A percentile compares a stretch with the other conserved stretches of the same genome.
Evolutionary conservation across 345 rosid species (phyloP).

Genomic region (Aquilaria malaccensis): DNA sequence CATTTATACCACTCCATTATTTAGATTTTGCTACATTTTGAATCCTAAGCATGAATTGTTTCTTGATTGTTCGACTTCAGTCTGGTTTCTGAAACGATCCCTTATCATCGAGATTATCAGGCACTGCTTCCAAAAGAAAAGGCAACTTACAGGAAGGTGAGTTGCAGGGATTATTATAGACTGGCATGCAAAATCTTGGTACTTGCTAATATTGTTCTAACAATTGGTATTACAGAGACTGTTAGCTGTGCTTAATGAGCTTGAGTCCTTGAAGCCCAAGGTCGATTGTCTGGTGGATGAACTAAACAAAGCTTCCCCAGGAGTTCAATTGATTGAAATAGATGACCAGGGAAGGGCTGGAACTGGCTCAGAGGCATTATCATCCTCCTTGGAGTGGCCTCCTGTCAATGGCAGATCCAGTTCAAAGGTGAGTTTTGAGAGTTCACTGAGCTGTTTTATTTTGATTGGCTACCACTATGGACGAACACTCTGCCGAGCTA

Average conservation of each 20-base stretch:
- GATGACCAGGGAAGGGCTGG: conserved; percentile 25
- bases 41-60: conserved; percentile 7
- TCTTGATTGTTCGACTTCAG: conserved; percentile 27
- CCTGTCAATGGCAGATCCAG: conserved; percentile 26
- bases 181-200: background rate
- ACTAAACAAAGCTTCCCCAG: conserved; percentile 32
- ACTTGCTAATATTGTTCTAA: conserved; percentile 8
- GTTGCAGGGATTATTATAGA: conserved; percentile 11
- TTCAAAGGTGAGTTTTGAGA: conserved; percentile 27
- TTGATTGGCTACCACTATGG: too few species aligned
- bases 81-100: conserved; percentile 94
- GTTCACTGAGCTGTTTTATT: conserved; percentile 20
- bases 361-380: conserved; percentile 27
- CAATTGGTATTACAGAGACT: conserved; percentile 43
- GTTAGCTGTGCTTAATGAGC: conserved; percentile 61
- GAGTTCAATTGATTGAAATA: conserved; percentile 23
- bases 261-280: conserved; percentile 76
- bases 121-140: conserved; percentile 48
- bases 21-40: background rate
- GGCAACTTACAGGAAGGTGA: conserved; percentile 60
- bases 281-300: conserved; percentile 43
- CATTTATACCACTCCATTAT: background rate
- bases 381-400: conserved; percentile 37
- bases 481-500: too few species aligned
- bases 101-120: conserved; percentile 80